Evolutionary conservation across 2,329 filamentous ascomycete genomes (phyloP), one percentile per base, ranked within the genome.

Genomic region (Fusarium anguioides): DNA sequence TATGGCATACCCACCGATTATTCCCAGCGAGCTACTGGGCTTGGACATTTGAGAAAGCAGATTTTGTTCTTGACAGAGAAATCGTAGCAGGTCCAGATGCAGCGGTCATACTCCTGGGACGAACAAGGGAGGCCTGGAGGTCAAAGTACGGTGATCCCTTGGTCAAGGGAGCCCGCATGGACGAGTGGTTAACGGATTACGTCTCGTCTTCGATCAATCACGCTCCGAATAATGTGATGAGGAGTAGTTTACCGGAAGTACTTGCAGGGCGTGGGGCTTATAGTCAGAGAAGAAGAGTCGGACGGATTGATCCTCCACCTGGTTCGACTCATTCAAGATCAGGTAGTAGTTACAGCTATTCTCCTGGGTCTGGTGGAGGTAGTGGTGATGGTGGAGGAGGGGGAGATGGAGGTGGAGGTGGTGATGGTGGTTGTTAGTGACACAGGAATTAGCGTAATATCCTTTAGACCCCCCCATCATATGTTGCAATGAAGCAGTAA

Each of bases 1-100:
- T 59, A 15, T 59, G 56, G 56, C 52, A 59, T 0, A 59, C 56
- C 2, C 56, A 59, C 5, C 23, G 41, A 5, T 20, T 59, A 1
- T 59, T 41, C 9, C 41, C 56, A 1, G 56, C 27, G 1, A 37
- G 18, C 0, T 59, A 59, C 20, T 59, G 56, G 56, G 3, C 11
- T 23, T 59, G 26, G 24, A 24, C 52, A 5, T 7, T 17, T 9
- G 36, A 59, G 20, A 39, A 49, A 4, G 52, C 56, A 5, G 20
- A 21, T 7, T 59, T 52, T 52, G 6, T 59, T 2, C 20, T 58
- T 1, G 48, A 45, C 4, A 12, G 27, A 17, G 20, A 47, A 58
- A 9, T 6, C 6, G 5, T 24, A n/a, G 8, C n/a, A 3, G 37
- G 33, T 31, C 2, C 4, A 4, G 1, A 17, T 2, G 41, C 41